Evolutionary conservation across 2,329 filamentous ascomycete species (phyloP).

Genomic region (Hymenoscyphus albidus): DNA sequence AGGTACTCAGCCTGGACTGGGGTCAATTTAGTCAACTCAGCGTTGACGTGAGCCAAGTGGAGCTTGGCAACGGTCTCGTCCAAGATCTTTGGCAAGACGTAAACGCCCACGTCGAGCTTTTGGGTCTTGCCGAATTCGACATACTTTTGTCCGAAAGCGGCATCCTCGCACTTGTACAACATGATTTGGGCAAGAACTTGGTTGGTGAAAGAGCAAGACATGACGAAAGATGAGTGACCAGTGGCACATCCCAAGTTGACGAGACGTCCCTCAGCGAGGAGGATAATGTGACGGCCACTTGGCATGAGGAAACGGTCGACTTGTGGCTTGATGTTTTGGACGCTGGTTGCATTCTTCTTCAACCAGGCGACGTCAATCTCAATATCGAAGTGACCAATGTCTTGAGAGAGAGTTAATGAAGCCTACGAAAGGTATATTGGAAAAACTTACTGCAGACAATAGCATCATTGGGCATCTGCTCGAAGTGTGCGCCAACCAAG

Average conservation of each 20-base stretch:
- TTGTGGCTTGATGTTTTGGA: slow-evolving; percentile 99
- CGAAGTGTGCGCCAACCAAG: slow-evolving; percentile 85
- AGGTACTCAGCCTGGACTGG: slow-evolving; percentile 92
- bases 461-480: slow-evolving; percentile 93
- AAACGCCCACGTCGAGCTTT: slow-evolving; percentile 89
- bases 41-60: slow-evolving; percentile 91
- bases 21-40: slow-evolving; percentile 84
- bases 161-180: slow-evolving; percentile 89
- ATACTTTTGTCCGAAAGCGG: slow-evolving; percentile 88
- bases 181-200: slow-evolving; percentile 99
- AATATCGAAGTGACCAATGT: slow-evolving; percentile 99
- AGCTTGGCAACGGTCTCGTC: slow-evolving; percentile 97
- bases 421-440: slow-evolving; percentile 4
- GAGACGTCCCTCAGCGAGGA: slow-evolving; percentile 95
- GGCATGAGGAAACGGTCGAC: slow-evolving; percentile 97
- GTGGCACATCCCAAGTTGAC: slow-evolving; percentile 99
- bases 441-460: slow-evolving; percentile 84
- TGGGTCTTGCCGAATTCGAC: slow-evolving; percentile 90
- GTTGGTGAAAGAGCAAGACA: slow-evolving; percentile 99
- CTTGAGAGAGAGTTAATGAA: slow-evolving; percentile 37
- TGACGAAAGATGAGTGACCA: slow-evolving; percentile 98
- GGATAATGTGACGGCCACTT: slow-evolving; percentile 94
- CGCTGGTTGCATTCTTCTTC: slow-evolving; percentile 90
- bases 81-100: slow-evolving; percentile 96
- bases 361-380: slow-evolving; percentile 99